These are phyloP conservation scores for Tuber magnatum DNA, from an alignment of 495 filamentous ascomycete genomes.

Conservation along the genomic window DNA sequence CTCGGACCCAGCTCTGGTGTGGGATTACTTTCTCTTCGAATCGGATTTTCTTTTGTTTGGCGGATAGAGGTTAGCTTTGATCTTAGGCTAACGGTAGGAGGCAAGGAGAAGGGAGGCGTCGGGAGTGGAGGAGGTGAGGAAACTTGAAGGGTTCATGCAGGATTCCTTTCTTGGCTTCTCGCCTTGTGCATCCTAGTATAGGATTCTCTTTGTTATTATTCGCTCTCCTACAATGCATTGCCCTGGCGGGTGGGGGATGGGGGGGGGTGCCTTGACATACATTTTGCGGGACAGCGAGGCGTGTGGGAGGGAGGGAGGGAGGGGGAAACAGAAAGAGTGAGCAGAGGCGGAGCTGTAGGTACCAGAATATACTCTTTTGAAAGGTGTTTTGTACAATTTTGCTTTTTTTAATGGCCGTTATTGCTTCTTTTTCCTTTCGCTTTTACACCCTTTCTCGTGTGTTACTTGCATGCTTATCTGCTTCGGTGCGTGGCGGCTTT, in stretches of 20 bases:
- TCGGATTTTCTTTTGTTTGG: slow-evolving; percentile 3
- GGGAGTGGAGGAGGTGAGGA: not conserved
- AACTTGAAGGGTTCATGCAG: not conserved
- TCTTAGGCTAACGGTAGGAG: not conserved
- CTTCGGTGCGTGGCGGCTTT: not conserved
- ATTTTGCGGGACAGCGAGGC: not conserved
- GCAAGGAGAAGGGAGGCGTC: not conserved
- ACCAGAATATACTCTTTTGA: slow-evolving; percentile 2
- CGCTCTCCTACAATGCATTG: not conserved
- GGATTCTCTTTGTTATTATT: not conserved
- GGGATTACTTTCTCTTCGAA: not conserved
- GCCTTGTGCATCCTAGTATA: not conserved
- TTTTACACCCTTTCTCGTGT: not conserved
- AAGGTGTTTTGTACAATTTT: not conserved
- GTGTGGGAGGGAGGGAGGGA: not conserved
- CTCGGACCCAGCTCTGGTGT: not conserved
- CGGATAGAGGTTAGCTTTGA: not conserved
- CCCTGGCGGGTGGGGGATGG: not conserved
- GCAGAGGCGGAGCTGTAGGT: not conserved
- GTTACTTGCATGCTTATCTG: not conserved
- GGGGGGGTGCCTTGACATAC: not conserved
- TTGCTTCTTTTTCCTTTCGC: not conserved
- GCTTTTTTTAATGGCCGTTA: not conserved
- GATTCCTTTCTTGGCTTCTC: not conserved
- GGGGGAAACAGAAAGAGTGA: not conserved